Base-by-base conservation (phyloP, 2,329 filamentous ascomycete genomes). In the Aspergillus awamori region DNA sequence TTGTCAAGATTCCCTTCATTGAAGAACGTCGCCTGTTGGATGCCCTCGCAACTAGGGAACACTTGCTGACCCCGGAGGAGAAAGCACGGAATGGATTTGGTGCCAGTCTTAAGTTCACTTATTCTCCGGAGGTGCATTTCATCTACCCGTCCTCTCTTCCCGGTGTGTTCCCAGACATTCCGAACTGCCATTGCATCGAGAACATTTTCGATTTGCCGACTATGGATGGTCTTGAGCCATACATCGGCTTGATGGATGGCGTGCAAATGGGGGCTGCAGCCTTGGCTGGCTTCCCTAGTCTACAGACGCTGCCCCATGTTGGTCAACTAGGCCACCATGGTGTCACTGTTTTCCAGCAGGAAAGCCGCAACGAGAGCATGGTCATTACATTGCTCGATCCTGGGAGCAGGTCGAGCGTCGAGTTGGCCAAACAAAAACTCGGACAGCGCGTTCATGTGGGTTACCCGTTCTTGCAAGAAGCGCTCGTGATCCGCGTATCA, bases 1-100 rank as follows among this genome's bases (percentile, higher is more conserved):
- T 99, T 39, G 93, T 99, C 66, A 99, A 98, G 78, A 99, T 99
- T 72, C 95, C 95, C 0, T 99, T 99, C 78, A 99, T 99, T 65
- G 92, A 99, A 61, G 94, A 99, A 76, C 87, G 89, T 70, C 87
- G 95, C 26, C 82, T 99, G 2, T 82, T 99, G 58, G 80, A 83
- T 39, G 95, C 94, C 7, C 97, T 99, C 91, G 89, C 84, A 15
- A 88, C 93, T 6, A 93, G 89, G 74, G 93, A 98, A 65, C 81
- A 88, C 45, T 79, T 90, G 2, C 82, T 99, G n/a, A 87, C 87
- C 3, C 84, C 88, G 2, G 91, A 89, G 1, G 92, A 99, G 74
- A 90, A 88, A 72, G 82, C 84, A 15, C 87, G 96, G 62, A 99
- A 99, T 73, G 89, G 89, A 53, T 99, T 97, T 74, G 93, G 94